Base-by-base conservation (phyloP, 139 green algal species). In the Chlorella sp. region DNA sequence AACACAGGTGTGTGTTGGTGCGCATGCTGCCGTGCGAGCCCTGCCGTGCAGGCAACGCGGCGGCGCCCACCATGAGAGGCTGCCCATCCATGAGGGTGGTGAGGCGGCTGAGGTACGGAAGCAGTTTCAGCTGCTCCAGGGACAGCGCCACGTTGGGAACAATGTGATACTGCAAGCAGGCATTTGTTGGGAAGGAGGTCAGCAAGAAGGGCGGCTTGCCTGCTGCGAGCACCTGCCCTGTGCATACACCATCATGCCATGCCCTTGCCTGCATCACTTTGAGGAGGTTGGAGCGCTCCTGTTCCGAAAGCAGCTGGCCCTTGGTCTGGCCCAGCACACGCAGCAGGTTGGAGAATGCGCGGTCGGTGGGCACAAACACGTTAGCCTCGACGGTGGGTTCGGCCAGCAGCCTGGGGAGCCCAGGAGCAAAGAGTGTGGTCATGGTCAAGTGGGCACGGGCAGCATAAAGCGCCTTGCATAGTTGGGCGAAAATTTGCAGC, bases 71-170 rank as follows among this genome's bases (percentile, higher is more conserved):
- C 74, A 47, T 80, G 17, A 80, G 30, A 51, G 74, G 74, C 47
- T 80, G 74, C 16, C 20, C 18, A 3, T 47, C 1, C 15, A 34
- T 67, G 12, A 38, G 6, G 16, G 74, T 80, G 32, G 74, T 26
- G 25, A 80, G 74, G 47, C 26, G 74, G 30, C 30, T n/a, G 28
- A 80, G 74, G 74, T 80, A 80, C 15, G 47, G 47, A 47, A 80
- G n/a, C 39, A 18, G 13, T 9, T 25, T 39, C 30, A 80, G 74
- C 30, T 65, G n/a, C 15, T 39, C 74, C 47, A 67, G 21, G 20
- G 47, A 34, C 26, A 80, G 74, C 26, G n/a, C n/a, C 12, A 30
- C 17, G 30, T 55, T 34, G 21, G 74, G 74, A 6, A 80, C 74
- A 6, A 68, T 32, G 18, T 34, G 47, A 55, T 80, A 80, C 74